A percentile compares a stretch with the other conserved stretches of the same genome.
These are phyloP conservation scores for Phytophthora constricta DNA, from an alignment of 352 stramenopile genomes.

Conservation along the genomic window DNA sequence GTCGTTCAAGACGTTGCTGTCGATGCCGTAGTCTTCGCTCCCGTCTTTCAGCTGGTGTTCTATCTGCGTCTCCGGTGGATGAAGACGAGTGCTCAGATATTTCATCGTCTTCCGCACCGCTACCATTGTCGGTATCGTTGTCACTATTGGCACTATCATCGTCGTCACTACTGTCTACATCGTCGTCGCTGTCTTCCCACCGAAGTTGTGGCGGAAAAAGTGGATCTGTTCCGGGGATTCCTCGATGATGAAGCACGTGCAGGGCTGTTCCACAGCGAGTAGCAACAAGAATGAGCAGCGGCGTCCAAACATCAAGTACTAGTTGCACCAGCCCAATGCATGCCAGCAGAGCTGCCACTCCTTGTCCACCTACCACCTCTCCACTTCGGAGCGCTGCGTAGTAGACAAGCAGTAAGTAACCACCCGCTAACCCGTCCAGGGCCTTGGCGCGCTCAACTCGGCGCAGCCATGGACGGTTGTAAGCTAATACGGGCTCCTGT, in stretches of 20 bases:
- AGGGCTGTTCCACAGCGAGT: slow-evolving; percentile 58
- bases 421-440: slow-evolving; percentile 54
- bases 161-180: slow-evolving; percentile 33
- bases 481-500: slow-evolving; percentile 66
- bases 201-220: slow-evolving; percentile 75
- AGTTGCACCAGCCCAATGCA: slow-evolving; percentile 54
- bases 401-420: slow-evolving; percentile 76
- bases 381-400: slow-evolving; percentile 71
- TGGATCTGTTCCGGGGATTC: slow-evolving; percentile 61
- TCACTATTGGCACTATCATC: slow-evolving; percentile 25
- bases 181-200: slow-evolving; percentile 57
- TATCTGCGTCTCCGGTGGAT: slow-evolving; percentile 27
- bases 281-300: slow-evolving; percentile 73
- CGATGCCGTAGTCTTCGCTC: slow-evolving; percentile 24
- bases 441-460: slow-evolving; percentile 66
- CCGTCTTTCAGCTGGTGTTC: slow-evolving; percentile 35
- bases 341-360: slow-evolving; percentile 48
- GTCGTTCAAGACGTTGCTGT: slow-evolving; percentile 23
- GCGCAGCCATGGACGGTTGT: slow-evolving; percentile 69
- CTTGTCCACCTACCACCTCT: slow-evolving; percentile 53
- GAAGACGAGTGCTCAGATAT: slow-evolving; percentile 39
- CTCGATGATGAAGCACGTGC: slow-evolving; percentile 62
- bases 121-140: slow-evolving; percentile 25
- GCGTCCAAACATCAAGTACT: slow-evolving; percentile 70
- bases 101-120: slow-evolving; percentile 17